Evolutionary conservation across 2,329 filamentous ascomycete species (phyloP).

Genomic region (Aspergillaceae sp.): DNA sequence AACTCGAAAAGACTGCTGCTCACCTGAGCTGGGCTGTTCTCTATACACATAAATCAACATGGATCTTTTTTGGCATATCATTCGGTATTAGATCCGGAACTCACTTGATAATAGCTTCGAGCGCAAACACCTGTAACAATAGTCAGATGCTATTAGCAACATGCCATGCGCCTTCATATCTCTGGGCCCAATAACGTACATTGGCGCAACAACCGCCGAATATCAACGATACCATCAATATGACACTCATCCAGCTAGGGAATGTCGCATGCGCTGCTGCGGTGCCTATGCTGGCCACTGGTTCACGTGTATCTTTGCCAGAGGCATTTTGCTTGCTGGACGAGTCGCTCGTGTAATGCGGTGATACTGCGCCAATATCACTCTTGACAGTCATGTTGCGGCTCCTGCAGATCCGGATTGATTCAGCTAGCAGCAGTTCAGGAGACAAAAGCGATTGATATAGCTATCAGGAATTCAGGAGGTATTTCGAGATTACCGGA

Average conservation of each 20-base stretch:
- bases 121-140: constrained; percentile 67
- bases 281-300: constrained; percentile 12
- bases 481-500: no score
- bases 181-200: constrained; percentile 44
- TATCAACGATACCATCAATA: constrained; percentile 70
- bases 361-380: not conserved
- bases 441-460: no score
- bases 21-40: constrained; percentile 76
- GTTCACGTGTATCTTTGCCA: not conserved
- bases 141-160: constrained; percentile 12
- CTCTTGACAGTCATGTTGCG: no score
- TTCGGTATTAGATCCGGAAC: constrained; percentile 22
- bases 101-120: constrained; percentile 92
- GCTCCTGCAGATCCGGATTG: no score
- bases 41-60: constrained; percentile 36
- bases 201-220: constrained; percentile 95
- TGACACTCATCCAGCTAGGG: constrained; percentile 54
- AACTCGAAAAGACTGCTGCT: constrained; percentile 10
- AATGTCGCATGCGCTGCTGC: constrained; percentile 32
- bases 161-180: constrained; percentile 2
- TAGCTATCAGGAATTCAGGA: no score
- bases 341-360: not conserved
- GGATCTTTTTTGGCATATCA: not conserved
- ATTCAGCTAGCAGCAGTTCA: no score
- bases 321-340: not conserved